These are phyloP conservation scores for Scutellaria minor DNA, from an alignment of 257 asterid species.

Conservation along the genomic window DNA sequence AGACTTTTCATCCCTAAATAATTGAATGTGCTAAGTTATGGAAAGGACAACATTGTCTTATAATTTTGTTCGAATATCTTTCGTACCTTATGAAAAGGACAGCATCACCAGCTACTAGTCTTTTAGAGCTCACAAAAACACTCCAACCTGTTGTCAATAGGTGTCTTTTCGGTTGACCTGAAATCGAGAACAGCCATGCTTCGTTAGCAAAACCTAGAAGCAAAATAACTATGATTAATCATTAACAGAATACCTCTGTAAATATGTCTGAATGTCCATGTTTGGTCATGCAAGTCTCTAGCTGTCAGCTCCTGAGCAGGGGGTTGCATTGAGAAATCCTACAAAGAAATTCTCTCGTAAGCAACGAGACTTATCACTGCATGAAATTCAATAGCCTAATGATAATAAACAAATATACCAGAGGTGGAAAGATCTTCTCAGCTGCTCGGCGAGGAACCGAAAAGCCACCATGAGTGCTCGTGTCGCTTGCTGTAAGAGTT, in stretches of 20 bases:
- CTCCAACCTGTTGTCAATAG: constrained; percentile 98
- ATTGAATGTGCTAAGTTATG: constrained; percentile 26
- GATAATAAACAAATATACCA: constrained; percentile 51
- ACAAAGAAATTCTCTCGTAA: constrained; percentile 27
- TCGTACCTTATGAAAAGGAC: constrained; percentile 88
- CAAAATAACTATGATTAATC: neutral
- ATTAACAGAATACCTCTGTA: constrained; percentile 67
- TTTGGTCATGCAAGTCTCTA: constrained; percentile 91
- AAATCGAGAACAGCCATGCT: constrained; percentile 19
- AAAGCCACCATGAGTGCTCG: constrained; percentile 99
- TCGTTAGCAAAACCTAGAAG: neutral
- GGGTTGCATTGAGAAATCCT: constrained; percentile 99
- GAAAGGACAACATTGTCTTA: neutral
- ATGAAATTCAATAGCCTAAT: constrained; percentile 8
- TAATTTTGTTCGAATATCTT: neutral
- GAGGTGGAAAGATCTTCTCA: constrained; percentile 93
- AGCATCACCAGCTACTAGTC: constrained; percentile 91
- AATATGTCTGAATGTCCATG: constrained; percentile 96
- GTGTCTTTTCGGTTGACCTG: constrained; percentile 98
- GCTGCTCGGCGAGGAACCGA: constrained; percentile 99
- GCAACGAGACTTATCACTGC: constrained; percentile 16
- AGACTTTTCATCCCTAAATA: constrained; percentile 85
- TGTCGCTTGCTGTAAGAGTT: constrained; percentile 96
- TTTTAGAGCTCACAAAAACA: constrained; percentile 89
- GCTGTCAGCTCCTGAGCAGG: constrained; percentile 94